These are phyloP conservation scores for Neopestalotiopsis clavispora DNA, from an alignment of 2,329 filamentous ascomycete species.

Conservation along the genomic window DNA sequence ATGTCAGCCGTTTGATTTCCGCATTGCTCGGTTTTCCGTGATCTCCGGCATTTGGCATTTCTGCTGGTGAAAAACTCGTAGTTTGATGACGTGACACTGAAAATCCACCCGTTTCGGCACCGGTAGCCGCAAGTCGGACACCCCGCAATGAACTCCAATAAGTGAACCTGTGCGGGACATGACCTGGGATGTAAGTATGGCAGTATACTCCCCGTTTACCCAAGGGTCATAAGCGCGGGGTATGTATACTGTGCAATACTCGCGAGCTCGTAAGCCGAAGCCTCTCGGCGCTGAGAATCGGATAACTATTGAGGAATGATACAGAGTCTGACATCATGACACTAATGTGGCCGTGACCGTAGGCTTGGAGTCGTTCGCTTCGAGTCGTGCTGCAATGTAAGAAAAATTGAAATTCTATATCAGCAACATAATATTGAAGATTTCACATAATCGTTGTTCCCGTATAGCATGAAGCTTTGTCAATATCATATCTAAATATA, in stretches of 20 bases:
- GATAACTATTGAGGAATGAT: neutral
- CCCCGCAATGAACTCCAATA: neutral
- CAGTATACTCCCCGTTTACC: neutral
- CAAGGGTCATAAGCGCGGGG: neutral
- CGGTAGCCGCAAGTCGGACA: neutral
- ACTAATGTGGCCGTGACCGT: neutral
- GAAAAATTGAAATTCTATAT: neutral
- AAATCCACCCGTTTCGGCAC: neutral
- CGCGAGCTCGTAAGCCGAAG: neutral
- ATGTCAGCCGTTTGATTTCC: neutral
- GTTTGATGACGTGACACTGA: neutral
- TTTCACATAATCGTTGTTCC: no score
- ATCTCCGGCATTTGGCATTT: neutral
- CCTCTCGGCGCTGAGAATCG: neutral
- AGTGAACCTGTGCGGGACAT: neutral
- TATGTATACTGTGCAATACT: neutral
- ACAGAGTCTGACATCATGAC: neutral
- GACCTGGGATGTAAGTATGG: neutral
- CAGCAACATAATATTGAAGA: neutral
- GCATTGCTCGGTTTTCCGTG: neutral
- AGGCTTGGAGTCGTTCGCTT: neutral
- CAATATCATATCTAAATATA: no score
- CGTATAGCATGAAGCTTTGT: neutral
- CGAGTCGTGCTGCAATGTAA: neutral
- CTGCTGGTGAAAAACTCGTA: neutral